Percentiles rank a stretch among this genome's conserved stretches.
Conservation (phyloP, 306 rosid species). For the Ormosia emarginata region DNA sequence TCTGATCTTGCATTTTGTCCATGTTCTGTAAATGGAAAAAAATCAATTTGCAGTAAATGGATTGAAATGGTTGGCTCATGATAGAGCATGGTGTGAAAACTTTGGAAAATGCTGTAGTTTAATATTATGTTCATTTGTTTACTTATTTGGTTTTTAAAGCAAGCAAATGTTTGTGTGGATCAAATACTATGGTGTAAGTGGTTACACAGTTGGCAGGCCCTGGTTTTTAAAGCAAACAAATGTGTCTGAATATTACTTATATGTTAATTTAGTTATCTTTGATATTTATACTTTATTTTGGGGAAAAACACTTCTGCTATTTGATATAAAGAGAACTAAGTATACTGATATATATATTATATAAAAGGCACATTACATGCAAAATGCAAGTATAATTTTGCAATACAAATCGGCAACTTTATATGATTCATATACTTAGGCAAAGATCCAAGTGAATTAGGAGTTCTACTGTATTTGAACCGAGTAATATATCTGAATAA, state of each 20-base stretch:
- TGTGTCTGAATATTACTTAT: background rate
- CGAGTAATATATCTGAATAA: background rate
- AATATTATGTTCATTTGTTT: background rate
- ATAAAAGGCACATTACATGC: background rate
- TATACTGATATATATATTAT: background rate
- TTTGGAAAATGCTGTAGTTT: background rate
- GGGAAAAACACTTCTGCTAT: background rate
- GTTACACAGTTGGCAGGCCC: background rate
- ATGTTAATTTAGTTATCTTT: background rate
- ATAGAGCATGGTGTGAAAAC: background rate
- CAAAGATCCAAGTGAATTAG: background rate
- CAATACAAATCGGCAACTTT: background rate
- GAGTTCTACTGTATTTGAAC: background rate
- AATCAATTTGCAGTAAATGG: background rate
- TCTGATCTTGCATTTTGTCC: constrained; percentile 12
- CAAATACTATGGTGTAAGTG: background rate
- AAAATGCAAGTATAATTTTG: background rate
- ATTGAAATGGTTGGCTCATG: background rate
- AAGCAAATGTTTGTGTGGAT: background rate
- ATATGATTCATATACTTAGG: background rate
- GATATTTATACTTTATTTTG: background rate
- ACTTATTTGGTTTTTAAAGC: background rate
- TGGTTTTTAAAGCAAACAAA: background rate
- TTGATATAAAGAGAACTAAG: background rate
- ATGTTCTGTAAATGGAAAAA: background rate